Conservation (phyloP, 163 green algal species). For the Trebouxiophyceae sp. region DNA sequence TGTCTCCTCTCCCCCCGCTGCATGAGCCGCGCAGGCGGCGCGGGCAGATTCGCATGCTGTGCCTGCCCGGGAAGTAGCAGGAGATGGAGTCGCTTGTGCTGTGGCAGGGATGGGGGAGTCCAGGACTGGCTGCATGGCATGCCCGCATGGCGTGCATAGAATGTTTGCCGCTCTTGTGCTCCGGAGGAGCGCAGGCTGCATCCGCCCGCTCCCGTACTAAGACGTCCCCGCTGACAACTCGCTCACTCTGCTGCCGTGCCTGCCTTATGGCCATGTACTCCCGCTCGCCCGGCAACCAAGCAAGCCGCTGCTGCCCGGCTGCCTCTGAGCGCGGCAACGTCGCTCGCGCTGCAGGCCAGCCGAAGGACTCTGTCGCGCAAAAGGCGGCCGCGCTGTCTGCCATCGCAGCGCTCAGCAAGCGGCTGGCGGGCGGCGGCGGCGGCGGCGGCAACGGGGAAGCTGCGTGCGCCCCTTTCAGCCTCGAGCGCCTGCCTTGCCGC, state of each 20-base stretch:
- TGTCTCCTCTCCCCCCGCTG: neutral
- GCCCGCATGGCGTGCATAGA: neutral
- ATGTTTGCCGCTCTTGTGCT: neutral
- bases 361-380: constrained; percentile 23
- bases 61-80: no score
- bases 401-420: constrained; percentile 29
- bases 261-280: neutral
- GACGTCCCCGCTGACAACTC: no score
- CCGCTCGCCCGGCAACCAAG: neutral
- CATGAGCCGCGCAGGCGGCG: neutral
- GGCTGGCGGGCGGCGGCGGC: neutral
- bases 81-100: no score
- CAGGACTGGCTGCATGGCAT: neutral
- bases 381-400: constrained; percentile 35
- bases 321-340: neutral
- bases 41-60: no score
- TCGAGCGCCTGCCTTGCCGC: neutral
- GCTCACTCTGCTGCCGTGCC: no score
- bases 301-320: neutral
- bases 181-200: no score
- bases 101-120: neutral
- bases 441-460: neutral
- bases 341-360: constrained; percentile 8
- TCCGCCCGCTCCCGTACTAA: no score
- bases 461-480: neutral